These are phyloP conservation scores for Oemleria cerasiformis DNA, from an alignment of 306 rosid genomes.

Conservation along the genomic window DNA sequence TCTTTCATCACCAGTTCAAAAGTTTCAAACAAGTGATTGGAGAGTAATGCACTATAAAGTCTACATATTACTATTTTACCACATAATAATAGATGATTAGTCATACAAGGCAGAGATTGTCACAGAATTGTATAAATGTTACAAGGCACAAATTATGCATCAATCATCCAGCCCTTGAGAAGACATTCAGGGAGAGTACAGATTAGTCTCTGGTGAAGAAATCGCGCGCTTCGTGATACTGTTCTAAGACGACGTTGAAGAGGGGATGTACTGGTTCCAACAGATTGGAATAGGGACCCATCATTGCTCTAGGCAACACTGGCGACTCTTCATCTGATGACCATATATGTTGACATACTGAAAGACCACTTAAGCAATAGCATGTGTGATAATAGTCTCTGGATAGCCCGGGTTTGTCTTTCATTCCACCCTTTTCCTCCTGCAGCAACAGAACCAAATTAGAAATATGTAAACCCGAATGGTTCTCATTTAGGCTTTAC, in stretches of 20 bases:
- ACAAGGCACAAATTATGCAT: background rate
- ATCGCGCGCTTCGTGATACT: slow-evolving; percentile 62
- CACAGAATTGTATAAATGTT: background rate
- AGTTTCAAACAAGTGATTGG: background rate
- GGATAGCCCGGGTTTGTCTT: slow-evolving; percentile 81
- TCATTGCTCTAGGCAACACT: slow-evolving; percentile 46
- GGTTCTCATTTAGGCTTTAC: no score
- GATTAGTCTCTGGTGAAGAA: slow-evolving; percentile 47
- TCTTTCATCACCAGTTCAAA: no score
- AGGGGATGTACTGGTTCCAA: slow-evolving; percentile 84
- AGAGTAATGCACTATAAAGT: background rate
- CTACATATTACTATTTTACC: background rate
- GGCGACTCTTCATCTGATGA: slow-evolving; percentile 54
- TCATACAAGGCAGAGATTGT: background rate
- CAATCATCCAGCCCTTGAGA: background rate
- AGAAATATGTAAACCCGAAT: no score
- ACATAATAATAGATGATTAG: background rate
- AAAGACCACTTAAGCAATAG: slow-evolving; percentile 87
- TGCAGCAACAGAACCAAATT: slow-evolving; percentile 32
- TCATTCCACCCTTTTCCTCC: slow-evolving; percentile 74
- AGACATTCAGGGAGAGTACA: background rate
- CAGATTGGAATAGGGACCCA: slow-evolving; percentile 75
- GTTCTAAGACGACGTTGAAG: slow-evolving; percentile 63
- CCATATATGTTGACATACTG: slow-evolving; percentile 71
- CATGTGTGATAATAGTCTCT: slow-evolving; percentile 87